Conservation (phyloP, 192 early-diverging fungal species). For the Backusella parvicylindrica region DNA sequence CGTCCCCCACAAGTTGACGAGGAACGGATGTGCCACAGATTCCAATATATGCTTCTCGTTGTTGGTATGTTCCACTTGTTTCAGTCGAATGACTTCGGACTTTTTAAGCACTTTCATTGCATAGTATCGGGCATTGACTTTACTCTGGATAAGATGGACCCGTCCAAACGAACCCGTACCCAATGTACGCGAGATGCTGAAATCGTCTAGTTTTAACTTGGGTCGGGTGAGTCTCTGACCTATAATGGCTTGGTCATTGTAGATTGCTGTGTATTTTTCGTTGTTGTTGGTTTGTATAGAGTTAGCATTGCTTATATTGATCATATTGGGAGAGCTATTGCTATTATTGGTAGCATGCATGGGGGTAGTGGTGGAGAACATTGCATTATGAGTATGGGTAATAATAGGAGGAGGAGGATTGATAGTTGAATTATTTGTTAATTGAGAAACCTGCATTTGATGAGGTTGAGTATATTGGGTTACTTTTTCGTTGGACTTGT, state of each 20-base stretch:
- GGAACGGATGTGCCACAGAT: slow-evolving; percentile 78
- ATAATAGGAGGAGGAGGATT: background rate
- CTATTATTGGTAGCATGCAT: background rate
- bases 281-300: background rate
- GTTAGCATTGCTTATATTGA: background rate
- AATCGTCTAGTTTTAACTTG: slow-evolving; percentile 69
- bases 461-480: slow-evolving; percentile 1
- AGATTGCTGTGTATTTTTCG: background rate
- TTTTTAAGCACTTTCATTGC: slow-evolving; percentile 97
- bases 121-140: slow-evolving; percentile 73
- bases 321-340: background rate
- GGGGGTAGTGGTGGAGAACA: background rate
- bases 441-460: slow-evolving; percentile 9
- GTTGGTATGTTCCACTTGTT: slow-evolving; percentile 95
- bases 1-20: slow-evolving; percentile 86
- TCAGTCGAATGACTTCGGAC: slow-evolving; percentile 83
- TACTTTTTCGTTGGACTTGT: background rate
- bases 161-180: slow-evolving; percentile 96
- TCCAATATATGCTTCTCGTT: slow-evolving; percentile 91
- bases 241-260: slow-evolving; percentile 17
- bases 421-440: background rate
- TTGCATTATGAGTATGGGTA: background rate
- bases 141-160: slow-evolving; percentile 83
- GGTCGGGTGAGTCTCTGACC: slow-evolving; percentile 29
- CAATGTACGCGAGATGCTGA: slow-evolving; percentile 83